Evolutionary conservation across 2,329 filamentous ascomycete species (phyloP).

Genomic region (Colletotrichum siamense): DNA sequence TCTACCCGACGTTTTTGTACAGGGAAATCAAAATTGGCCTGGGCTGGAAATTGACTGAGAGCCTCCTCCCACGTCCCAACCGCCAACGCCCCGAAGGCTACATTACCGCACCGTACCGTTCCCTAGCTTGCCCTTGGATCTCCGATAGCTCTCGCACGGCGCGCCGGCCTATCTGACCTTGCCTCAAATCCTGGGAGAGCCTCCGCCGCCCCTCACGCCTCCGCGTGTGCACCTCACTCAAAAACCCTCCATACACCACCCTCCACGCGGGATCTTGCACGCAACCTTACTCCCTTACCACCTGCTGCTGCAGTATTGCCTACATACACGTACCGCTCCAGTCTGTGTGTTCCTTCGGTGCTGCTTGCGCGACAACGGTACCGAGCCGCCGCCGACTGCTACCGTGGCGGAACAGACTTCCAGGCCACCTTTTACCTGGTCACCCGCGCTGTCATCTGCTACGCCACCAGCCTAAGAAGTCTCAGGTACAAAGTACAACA

Average conservation of each 20-base stretch:
- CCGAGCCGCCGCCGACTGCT: not conserved
- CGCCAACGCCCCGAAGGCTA: not conserved
- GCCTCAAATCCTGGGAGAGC: not conserved
- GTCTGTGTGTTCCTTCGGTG: not conserved
- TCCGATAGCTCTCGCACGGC: not conserved
- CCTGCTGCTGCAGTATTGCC: not conserved
- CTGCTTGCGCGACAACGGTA: not conserved
- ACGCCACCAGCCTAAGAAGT: not conserved
- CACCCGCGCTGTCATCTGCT: not conserved
- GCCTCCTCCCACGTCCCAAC: not conserved
- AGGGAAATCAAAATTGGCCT: not conserved
- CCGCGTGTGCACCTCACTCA: not conserved
- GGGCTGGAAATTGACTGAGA: not conserved
- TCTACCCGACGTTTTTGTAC: not conserved
- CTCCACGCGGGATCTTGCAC: not conserved
- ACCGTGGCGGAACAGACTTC: not conserved
- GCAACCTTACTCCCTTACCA: not conserved
- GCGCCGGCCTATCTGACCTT: not conserved
- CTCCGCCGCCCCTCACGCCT: not conserved
- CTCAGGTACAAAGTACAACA: not conserved
- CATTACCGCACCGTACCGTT: not conserved
- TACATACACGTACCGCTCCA: not conserved
- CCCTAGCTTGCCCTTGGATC: not conserved
- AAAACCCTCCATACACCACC: not conserved
- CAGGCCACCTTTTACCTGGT: not conserved